Conservation (phyloP, 2,329 filamentous ascomycete genomes). For the Aureobasidium leucospermi region DNA sequence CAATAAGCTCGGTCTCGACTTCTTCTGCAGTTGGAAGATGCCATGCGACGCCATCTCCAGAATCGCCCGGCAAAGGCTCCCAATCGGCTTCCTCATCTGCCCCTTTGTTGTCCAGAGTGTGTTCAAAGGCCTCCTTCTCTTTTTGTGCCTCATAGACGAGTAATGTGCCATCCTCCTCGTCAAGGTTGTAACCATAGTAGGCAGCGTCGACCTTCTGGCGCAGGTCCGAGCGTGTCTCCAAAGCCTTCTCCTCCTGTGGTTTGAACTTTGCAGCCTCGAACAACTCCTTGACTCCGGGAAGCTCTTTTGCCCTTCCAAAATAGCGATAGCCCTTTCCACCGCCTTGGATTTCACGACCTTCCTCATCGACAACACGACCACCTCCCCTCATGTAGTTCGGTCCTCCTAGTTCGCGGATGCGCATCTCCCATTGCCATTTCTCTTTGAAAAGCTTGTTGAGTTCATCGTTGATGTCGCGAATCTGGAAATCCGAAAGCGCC, state of each 20-base stretch:
- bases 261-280: constrained; percentile 69
- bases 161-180: constrained; percentile 80
- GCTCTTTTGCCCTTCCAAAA: constrained; percentile 80
- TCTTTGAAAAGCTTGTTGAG: constrained; percentile 99
- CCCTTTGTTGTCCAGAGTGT: constrained; percentile 53
- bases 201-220: constrained; percentile 77
- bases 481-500: constrained; percentile 89
- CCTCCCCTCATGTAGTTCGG: constrained; percentile 88
- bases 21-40: constrained; percentile 78
- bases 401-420: constrained; percentile 90
- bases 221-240: constrained; percentile 62
- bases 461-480: constrained; percentile 96
- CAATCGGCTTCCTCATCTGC: constrained; percentile 45
- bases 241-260: constrained; percentile 45
- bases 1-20: constrained; percentile 88
- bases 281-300: constrained; percentile 93
- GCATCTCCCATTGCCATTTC: constrained; percentile 98
- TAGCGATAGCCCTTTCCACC: constrained; percentile 90
- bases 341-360: constrained; percentile 48
- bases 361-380: constrained; percentile 46
- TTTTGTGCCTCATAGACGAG: constrained; percentile 74
- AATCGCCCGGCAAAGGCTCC: constrained; percentile 81
- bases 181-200: constrained; percentile 91
- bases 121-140: constrained; percentile 68
- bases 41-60: constrained; percentile 76